Percentiles rank a stretch among this genome's conserved stretches.
These are phyloP conservation scores for Ceratobasidium sp. DNA, from an alignment of 1,284 basidiomycete species.

Conservation along the genomic window DNA sequence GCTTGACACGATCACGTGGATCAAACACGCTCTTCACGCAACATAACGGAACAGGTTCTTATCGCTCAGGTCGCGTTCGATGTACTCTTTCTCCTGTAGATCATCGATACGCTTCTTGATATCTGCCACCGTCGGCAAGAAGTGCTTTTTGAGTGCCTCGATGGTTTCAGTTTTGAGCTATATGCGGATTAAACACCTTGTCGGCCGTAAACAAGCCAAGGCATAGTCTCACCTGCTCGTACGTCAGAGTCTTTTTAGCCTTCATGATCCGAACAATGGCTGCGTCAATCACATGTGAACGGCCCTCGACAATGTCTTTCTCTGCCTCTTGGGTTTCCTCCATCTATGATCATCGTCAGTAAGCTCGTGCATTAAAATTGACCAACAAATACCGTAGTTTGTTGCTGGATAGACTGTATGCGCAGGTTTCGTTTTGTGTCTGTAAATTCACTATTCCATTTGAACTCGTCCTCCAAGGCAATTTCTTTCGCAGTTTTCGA, in stretches of 20 bases:
- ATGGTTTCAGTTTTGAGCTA: slow-evolving; percentile 80
- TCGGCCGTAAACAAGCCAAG: slow-evolving; percentile 51
- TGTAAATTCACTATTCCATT: slow-evolving; percentile 83
- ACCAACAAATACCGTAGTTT: slow-evolving; percentile 73
- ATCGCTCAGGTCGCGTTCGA: slow-evolving; percentile 77
- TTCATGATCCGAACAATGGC: slow-evolving; percentile 97
- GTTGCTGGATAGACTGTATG: slow-evolving; percentile 96
- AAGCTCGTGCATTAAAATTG: neutral
- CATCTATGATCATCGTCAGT: slow-evolving; percentile 55
- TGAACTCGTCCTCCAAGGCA: slow-evolving; percentile 76
- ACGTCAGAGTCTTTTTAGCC: slow-evolving; percentile 72
- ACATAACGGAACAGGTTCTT: slow-evolving; percentile 78
- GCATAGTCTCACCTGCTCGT: slow-evolving; percentile 50
- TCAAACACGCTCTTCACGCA: slow-evolving; percentile 56
- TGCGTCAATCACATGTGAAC: slow-evolving; percentile 86
- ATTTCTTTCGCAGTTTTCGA: slow-evolving; percentile 83
- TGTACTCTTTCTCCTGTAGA: slow-evolving; percentile 72
- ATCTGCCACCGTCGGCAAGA: slow-evolving; percentile 60
- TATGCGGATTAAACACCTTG: slow-evolving; percentile 64
- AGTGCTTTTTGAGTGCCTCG: slow-evolving; percentile 80
- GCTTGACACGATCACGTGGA: slow-evolving; percentile 36
- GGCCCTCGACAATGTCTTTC: slow-evolving; percentile 83
- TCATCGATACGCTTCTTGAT: slow-evolving; percentile 61
- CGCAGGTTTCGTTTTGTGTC: slow-evolving; percentile 83
- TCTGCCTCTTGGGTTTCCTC: slow-evolving; percentile 90